Conservation (phyloP, 202 grass and related monocot genomes). For the Panicum virgatum region DNA sequence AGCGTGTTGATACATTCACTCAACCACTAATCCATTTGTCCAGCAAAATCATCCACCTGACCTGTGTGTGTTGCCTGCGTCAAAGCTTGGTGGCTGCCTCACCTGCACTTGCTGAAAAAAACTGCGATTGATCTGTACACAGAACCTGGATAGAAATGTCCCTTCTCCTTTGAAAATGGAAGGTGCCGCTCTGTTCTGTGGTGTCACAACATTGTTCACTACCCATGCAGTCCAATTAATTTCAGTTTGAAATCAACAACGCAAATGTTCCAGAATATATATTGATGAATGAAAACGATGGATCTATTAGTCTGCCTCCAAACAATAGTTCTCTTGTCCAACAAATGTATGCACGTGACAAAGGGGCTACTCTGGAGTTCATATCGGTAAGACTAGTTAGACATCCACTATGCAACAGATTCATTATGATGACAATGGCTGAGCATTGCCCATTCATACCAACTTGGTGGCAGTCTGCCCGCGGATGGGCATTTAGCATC, state of each 20-base stretch:
- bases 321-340: not conserved
- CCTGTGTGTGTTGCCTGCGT: slow-evolving; percentile 15
- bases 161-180: slow-evolving; percentile 25
- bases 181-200: not conserved
- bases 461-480: not conserved
- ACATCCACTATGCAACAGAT: too few species aligned
- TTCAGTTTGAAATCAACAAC: not conserved
- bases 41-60: slow-evolving; percentile 12
- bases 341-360: not conserved
- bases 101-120: slow-evolving; percentile 49
- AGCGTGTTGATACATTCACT: not conserved
- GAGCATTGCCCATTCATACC: not conserved
- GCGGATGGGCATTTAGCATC: not conserved
- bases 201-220: not conserved
- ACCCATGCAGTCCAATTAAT: not conserved
- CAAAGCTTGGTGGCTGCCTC: slow-evolving; percentile 34
- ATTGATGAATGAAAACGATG: not conserved
- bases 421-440: too few species aligned
- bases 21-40: not conserved
- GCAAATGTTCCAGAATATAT: not conserved
- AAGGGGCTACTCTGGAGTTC: not conserved
- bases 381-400: not conserved
- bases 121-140: slow-evolving; percentile 3
- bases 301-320: not conserved
- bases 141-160: slow-evolving; percentile 29